Conservation (phyloP, 495 filamentous ascomycete species). For the Penicillium herquei region DNA sequence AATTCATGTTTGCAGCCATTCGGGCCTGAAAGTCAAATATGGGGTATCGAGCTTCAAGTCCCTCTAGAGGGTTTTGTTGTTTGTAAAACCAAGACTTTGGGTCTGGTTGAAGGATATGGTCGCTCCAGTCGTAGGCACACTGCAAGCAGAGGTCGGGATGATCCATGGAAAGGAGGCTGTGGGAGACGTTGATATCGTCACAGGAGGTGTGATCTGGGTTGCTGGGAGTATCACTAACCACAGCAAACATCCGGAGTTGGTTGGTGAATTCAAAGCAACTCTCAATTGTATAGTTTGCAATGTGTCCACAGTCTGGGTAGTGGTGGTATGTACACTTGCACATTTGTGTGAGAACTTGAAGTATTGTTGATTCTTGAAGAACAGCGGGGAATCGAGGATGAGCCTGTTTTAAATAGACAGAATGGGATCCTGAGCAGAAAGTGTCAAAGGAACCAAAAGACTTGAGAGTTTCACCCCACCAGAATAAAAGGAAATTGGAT, state of each 20-base stretch:
- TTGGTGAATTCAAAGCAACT: conserved; percentile 25
- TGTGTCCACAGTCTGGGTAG: conserved; percentile 29
- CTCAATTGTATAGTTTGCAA: conserved; percentile 25
- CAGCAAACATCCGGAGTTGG: conserved; percentile 12
- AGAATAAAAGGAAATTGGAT: too few relatives aligned
- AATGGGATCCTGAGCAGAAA: too few relatives aligned
- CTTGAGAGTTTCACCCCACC: too few relatives aligned
- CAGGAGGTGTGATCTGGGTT: neutral
- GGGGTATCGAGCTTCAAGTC: neutral
- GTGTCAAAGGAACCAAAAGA: too few relatives aligned
- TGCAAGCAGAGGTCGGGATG: conserved; percentile 12
- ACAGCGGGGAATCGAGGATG: too few relatives aligned
- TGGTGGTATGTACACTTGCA: conserved; percentile 29
- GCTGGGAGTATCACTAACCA: neutral
- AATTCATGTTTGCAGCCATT: conserved; percentile 4
- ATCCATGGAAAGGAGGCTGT: conserved; percentile 5
- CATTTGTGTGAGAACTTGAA: conserved; percentile 14
- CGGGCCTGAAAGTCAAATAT: conserved; percentile 11
- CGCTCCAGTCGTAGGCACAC: conserved; percentile 11
- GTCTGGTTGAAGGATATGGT: neutral
- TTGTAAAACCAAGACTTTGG: neutral
- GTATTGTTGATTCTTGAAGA: neutral
- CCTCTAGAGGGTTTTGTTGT: neutral
- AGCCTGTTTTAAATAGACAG: too few relatives aligned
- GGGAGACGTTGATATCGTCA: neutral